Conservation (phyloP, 1,284 basidiomycete genomes). For the Apiotrichum domesticum region DNA sequence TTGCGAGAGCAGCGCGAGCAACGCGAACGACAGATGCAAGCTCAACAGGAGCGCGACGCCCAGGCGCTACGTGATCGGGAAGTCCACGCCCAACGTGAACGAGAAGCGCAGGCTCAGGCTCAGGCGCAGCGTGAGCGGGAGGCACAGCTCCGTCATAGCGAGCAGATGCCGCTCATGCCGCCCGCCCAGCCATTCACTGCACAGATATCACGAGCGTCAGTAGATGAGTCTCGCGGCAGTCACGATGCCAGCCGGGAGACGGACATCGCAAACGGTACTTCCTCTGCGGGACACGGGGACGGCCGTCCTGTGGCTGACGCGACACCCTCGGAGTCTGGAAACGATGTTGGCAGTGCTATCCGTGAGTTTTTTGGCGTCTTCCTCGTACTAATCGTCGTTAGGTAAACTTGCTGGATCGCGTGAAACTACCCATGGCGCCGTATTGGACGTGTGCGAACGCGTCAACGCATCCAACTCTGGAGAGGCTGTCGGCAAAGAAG, state of each 20-base stretch:
- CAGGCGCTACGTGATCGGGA: background rate
- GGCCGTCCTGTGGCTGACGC: conserved; percentile 5
- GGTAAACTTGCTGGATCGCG: conserved; percentile 28
- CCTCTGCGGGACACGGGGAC: conserved; percentile 12
- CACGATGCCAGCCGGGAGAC: conserved; percentile 13
- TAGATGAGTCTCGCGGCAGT: conserved; percentile 12
- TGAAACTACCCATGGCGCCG: conserved; percentile 31
- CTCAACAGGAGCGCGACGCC: background rate
- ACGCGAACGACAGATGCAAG: background rate
- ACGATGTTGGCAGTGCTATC: conserved; percentile 33
- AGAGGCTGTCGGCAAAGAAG: conserved; percentile 41
- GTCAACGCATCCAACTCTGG: conserved; percentile 36
- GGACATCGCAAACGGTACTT: too few species aligned
- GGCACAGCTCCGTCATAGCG: background rate
- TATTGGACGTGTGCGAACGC: conserved; percentile 41
- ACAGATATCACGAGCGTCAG: background rate
- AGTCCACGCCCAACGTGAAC: background rate
- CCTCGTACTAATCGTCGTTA: conserved; percentile 4
- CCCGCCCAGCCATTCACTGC: background rate
- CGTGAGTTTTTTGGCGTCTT: conserved; percentile 19
- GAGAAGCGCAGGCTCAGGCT: background rate
- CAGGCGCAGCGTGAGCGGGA: background rate
- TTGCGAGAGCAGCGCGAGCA: background rate
- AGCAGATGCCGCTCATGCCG: background rate
- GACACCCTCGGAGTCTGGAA: conserved; percentile 8